Evolutionary conservation across 2,329 filamentous ascomycete species (phyloP).

Genomic region (Aspergillus novoparasiticus): DNA sequence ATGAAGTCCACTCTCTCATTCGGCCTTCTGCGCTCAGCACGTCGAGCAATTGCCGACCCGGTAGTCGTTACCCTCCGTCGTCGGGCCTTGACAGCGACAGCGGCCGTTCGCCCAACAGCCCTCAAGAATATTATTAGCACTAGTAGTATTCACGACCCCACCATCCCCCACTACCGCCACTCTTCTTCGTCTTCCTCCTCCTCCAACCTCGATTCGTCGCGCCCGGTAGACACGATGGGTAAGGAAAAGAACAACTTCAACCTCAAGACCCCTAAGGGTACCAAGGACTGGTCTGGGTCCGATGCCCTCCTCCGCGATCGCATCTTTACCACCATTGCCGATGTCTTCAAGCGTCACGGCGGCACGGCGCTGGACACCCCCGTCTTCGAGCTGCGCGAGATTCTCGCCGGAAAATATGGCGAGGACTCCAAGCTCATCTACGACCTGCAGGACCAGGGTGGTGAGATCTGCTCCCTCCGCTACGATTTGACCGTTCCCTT

Average conservation of each 20-base stretch:
- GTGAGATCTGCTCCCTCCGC: constrained; percentile 79
- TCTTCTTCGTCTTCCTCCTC: constrained; percentile 3
- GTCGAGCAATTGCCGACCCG: background rate
- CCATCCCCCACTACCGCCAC: constrained; percentile 6
- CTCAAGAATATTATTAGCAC: constrained; percentile 1
- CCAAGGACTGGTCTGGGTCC: constrained; percentile 79
- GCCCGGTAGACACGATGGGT: background rate
- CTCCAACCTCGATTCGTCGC: background rate
- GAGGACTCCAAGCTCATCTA: constrained; percentile 93
- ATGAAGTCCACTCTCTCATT: background rate
- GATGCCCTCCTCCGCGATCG: constrained; percentile 80
- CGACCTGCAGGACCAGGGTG: constrained; percentile 83
- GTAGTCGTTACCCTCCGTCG: background rate
- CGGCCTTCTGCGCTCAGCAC: constrained; percentile 1
- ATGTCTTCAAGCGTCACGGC: constrained; percentile 82
- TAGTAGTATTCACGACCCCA: constrained; percentile 2
- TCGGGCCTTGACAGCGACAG: constrained; percentile 1
- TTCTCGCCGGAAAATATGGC: constrained; percentile 86
- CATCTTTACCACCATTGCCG: constrained; percentile 74
- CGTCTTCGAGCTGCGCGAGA: constrained; percentile 85
- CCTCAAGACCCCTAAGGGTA: constrained; percentile 89
- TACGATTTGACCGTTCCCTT: constrained; percentile 91
- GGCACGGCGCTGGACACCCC: constrained; percentile 77
- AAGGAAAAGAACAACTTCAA: constrained; percentile 51
- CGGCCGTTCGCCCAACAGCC: constrained; percentile 1